Evolutionary conservation across 2,329 filamentous ascomycete genomes (phyloP), one percentile per base, ranked within the genome.

Genomic region (Beauveria brongniartii): DNA sequence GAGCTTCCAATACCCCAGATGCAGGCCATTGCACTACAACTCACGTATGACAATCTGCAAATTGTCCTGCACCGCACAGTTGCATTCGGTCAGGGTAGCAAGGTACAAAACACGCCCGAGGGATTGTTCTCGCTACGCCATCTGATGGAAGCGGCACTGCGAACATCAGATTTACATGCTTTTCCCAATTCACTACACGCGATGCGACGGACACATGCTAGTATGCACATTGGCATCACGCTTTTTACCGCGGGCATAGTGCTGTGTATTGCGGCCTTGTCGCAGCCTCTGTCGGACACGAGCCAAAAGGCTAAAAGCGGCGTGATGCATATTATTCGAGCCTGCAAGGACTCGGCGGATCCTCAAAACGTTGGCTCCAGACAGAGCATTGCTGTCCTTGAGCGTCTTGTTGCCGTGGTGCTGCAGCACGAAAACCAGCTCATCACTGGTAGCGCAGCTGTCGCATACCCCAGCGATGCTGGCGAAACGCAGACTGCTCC

Each of bases 221-320:
- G 43, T 16, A 62, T 62, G 61, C 61, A 62, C 20, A 51, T 62
- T n/a, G 61, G 61, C 14, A 62, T 62, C 20, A 62, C 61, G 2
- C 55, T 62, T 2, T 62, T 62, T 41, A 62, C 61, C 1, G 61
- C 61, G 5, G 61, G 61, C 3, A 57, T 62, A n/a, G 61, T 62
- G n/a, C 50, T 59, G 9, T 62, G 61, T 34, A 43, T 54, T 16
- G 48, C 59, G n/a, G 44, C 40, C 41, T 22, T 62, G 28, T 48
- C 55, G n/a, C 55, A 55, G 30, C 61, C 61, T 22, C 50, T 62
- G 14, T 59, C 61, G 12, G 46, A 20, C 12, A 50, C 44, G 9
- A 59, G 61, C 24, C 48, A 62, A 22, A 34, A 37, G 18, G 55
- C 61, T 5, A 62, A 62, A 22, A 50, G 26, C 10, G 55, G 61